phyloP scores from a whole-genome alignment of 306 rosid genomes.

The Fagus crenata region DNA sequence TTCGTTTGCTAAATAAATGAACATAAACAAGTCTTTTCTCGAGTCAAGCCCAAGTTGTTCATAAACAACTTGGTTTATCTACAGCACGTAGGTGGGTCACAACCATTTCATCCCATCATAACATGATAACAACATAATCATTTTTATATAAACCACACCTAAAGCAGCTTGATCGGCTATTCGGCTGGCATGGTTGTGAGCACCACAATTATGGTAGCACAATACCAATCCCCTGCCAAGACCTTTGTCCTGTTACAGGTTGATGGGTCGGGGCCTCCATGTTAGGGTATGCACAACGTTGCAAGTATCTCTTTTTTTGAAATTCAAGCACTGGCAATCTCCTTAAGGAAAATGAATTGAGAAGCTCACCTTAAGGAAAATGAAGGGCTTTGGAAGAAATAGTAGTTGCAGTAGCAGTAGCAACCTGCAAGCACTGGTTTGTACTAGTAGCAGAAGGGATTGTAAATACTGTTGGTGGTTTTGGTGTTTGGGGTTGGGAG shows the following conservation, averaged over 20 bases:
- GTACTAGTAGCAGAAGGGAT: slow-evolving; percentile 17
- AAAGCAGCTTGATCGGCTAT: slow-evolving; percentile 49
- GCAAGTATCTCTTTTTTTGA: slow-evolving; percentile 84
- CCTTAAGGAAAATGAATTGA: slow-evolving; percentile 27
- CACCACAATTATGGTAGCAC: slow-evolving; percentile 69
- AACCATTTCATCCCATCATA: slow-evolving; percentile 81
- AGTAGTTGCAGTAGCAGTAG: neutral
- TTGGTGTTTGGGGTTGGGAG: slow-evolving; percentile 38
- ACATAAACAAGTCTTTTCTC: no score
- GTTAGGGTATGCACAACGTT: slow-evolving; percentile 84
- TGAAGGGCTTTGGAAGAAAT: slow-evolving; percentile 20
- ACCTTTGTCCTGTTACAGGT: slow-evolving; percentile 68
- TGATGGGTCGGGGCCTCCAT: slow-evolving; percentile 84
- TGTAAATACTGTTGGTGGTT: slow-evolving; percentile 47
- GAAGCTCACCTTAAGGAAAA: slow-evolving; percentile 47
- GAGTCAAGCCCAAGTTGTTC: no score
- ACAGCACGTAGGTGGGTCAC: slow-evolving; percentile 38
- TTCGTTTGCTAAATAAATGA: no score
- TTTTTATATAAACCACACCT: slow-evolving; percentile 61
- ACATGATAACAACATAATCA: slow-evolving; percentile 48
- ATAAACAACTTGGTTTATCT: no score
- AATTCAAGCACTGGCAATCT: slow-evolving; percentile 83
- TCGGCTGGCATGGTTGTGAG: slow-evolving; percentile 93
- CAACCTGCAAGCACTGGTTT: slow-evolving; percentile 20
- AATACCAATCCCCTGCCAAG: slow-evolving; percentile 93